Base-by-base conservation (phyloP, 495 filamentous ascomycete species). In the Aspergillus taichungensis region DNA sequence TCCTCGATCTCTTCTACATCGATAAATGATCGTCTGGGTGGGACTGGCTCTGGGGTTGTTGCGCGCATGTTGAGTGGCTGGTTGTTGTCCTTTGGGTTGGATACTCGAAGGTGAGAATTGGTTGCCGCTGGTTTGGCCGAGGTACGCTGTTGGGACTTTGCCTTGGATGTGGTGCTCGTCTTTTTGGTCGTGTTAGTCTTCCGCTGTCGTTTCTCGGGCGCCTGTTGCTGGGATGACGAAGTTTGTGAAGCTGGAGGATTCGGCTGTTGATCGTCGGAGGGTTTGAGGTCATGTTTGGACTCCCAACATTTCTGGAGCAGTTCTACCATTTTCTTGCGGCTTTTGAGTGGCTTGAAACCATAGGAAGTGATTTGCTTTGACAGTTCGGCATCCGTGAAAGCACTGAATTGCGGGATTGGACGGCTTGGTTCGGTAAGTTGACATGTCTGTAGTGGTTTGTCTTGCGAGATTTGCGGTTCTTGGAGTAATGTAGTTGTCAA, bases 291-390 rank as follows among this genome's bases (percentile, higher is more conserved):
- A 41, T 67, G 53, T 41, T 72, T 69, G 30, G 70, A 71, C 45
- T 75, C 61, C 86, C 87, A 94, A 56, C 87, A 92, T 54, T 78
- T 77, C 42, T 86, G 66, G 5, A 92, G 64, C 9, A 88, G 56
- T 9, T 77, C 66, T 30, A 92, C 82, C 84, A 87, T 88, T 8
- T 77, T 75, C 42, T 76, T 67, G 12, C 87, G 75, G 42, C 69
- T 78, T 55, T 79, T 87, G 0, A 90, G 66, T 1, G 82, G 66
- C 56, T 92, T 94, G 64, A 92, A 88, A 0, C 82, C 83, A 54
- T 80, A 88, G 0, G 70, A 67, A 4, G 73, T 54, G 32, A 91
- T 59, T 50, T 82, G 76, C 40, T 73, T 77, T 6, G 76, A 66
- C 34, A 94, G 64, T 42, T 85, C 73, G 10, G 71, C 61, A 46